Evolutionary conservation across 2,329 filamentous ascomycete genomes (phyloP).

Genomic region (Pyricularia sp.): DNA sequence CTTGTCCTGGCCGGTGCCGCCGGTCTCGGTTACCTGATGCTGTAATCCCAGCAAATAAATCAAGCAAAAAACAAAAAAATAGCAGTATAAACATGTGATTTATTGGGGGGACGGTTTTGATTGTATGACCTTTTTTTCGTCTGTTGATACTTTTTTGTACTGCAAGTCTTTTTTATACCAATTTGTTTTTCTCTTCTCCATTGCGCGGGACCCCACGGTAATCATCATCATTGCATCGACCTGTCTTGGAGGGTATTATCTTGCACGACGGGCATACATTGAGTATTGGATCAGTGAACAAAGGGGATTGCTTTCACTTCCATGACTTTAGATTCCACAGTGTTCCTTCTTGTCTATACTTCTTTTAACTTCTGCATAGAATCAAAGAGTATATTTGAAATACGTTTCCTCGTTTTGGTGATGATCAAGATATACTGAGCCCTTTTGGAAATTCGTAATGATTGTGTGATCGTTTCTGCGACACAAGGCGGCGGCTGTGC

Average conservation of each 20-base stretch:
- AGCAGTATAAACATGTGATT: not conserved
- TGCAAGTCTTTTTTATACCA: not conserved
- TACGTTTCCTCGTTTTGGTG: not conserved
- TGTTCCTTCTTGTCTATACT: not conserved
- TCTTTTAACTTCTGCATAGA: not conserved
- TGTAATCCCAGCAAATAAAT: not conserved
- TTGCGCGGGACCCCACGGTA: not conserved
- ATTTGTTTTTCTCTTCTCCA: not conserved
- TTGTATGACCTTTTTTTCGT: not conserved
- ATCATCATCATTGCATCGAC: not conserved
- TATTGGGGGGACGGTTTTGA: not conserved
- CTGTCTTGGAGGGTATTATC: not conserved
- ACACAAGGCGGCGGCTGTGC: not conserved
- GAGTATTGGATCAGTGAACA: not conserved
- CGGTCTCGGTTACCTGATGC: not conserved
- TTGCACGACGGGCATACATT: not conserved
- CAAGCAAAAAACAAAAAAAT: not conserved
- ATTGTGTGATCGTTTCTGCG: not conserved
- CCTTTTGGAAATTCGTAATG: not conserved
- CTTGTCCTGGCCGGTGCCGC: constrained; percentile 1
- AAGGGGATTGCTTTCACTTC: not conserved
- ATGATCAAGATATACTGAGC: no score
- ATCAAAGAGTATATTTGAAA: not conserved
- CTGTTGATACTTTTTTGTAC: not conserved
- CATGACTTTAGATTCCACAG: not conserved